phyloP scores from a whole-genome alignment of 2,329 filamentous ascomycete species.

The Colletotrichum sp. region DNA sequence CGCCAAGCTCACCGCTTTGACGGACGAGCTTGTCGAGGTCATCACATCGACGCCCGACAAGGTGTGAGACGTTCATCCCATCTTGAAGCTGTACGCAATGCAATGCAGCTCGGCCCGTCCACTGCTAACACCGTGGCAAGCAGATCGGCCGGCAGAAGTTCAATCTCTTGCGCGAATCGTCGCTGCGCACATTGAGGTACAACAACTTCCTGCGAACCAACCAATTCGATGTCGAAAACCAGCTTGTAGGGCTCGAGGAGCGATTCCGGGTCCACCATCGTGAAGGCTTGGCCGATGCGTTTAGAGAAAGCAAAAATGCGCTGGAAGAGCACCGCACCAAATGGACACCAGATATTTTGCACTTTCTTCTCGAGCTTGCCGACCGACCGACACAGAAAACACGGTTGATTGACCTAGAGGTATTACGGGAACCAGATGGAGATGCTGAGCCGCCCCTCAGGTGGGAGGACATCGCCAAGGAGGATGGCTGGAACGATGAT shows the following conservation, averaged over 20 bases:
- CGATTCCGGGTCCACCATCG: constrained; percentile 82
- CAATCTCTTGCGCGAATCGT: constrained; percentile 50
- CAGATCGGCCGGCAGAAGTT: constrained; percentile 40
- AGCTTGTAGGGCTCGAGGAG: constrained; percentile 78
- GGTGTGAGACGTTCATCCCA: constrained; percentile 41
- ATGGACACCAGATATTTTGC: constrained; percentile 81
- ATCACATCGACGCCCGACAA: constrained; percentile 61
- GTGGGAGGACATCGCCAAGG: constrained; percentile 80
- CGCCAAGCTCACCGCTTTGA: constrained; percentile 66
- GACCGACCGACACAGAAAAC: constrained; percentile 78
- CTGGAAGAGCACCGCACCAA: constrained; percentile 59
- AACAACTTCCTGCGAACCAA: constrained; percentile 71
- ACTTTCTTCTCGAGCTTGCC: constrained; percentile 80
- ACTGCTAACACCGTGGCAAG: background rate
- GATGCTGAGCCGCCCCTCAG: constrained; percentile 58
- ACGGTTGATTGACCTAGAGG: constrained; percentile 65
- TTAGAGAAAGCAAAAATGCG: constrained; percentile 63
- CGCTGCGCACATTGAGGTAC: constrained; percentile 56
- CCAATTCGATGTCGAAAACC: constrained; percentile 73
- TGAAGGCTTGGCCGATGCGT: constrained; percentile 77
- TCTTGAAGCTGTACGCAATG: background rate
- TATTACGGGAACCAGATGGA: constrained; percentile 49
- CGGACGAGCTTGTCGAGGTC: constrained; percentile 72
- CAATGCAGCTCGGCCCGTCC: background rate
- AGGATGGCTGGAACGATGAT: constrained; percentile 75